phyloP scores from a whole-genome alignment of 176 grass and related monocot genomes.

The sorghum (Sorghum bicolor) region DNA sequence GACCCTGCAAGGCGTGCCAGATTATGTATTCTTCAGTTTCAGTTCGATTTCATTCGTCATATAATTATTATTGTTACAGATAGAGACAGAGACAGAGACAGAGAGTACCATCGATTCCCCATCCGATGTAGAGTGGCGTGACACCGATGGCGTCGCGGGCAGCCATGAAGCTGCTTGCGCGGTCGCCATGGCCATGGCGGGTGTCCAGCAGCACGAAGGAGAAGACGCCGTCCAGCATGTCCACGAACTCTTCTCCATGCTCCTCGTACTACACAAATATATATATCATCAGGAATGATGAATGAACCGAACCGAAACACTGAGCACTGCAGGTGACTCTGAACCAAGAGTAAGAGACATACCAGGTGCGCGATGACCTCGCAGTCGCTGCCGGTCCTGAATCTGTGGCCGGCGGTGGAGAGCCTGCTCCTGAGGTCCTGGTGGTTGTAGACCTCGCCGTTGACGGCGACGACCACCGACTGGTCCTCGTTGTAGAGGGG shows the following conservation, averaged over 20 bases:
- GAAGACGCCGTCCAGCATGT: slow-evolving; percentile 88
- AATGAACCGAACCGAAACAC: background rate
- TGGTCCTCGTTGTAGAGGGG: slow-evolving; percentile 75
- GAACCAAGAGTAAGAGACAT: background rate
- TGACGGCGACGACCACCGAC: slow-evolving; percentile 63
- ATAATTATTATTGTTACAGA: no score
- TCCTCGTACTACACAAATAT: slow-evolving; percentile 39
- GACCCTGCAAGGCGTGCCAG: background rate
- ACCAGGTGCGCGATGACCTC: slow-evolving; percentile 90
- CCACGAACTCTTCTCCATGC: slow-evolving; percentile 70
- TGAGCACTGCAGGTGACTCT: background rate
- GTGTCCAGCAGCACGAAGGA: slow-evolving; percentile 76
- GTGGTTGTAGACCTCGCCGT: slow-evolving; percentile 96
- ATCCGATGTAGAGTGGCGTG: slow-evolving; percentile 82
- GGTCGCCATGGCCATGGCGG: slow-evolving; percentile 9
- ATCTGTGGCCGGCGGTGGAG: slow-evolving; percentile 37
- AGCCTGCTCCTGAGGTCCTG: slow-evolving; percentile 43
- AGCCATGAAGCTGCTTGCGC: slow-evolving; percentile 31
- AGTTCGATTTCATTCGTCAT: background rate
- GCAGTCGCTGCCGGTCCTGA: slow-evolving; percentile 90
- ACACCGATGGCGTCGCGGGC: slow-evolving; percentile 83
- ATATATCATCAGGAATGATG: background rate
- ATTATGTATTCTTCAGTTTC: background rate
- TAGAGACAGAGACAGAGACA: no score
- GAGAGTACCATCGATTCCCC: slow-evolving; percentile 63